A percentile compares a stretch with the other conserved stretches of the same genome.
Conservation (phyloP, 805 yeast species). For the Yarrowia sp. region DNA sequence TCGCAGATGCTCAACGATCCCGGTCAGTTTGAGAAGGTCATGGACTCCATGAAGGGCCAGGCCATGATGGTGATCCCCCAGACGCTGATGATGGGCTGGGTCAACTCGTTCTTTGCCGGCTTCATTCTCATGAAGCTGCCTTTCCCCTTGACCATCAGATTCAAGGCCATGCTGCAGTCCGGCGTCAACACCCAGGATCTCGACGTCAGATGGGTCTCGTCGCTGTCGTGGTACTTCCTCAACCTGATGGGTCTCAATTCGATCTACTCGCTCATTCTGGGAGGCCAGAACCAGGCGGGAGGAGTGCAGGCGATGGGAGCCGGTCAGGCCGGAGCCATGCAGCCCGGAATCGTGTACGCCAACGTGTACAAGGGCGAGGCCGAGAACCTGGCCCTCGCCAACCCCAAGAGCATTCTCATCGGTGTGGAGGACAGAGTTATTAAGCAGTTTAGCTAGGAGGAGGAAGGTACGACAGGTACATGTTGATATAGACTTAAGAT, state of each 20-base stretch:
- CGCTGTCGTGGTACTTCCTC: slow-evolving; percentile 95
- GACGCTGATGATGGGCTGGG: slow-evolving; percentile 95
- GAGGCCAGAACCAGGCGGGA: slow-evolving; percentile 51
- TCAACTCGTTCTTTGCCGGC: slow-evolving; percentile 90
- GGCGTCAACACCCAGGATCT: slow-evolving; percentile 85
- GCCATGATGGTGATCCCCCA: slow-evolving; percentile 88
- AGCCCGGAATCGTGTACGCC: slow-evolving; percentile 57
- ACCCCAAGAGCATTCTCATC: slow-evolving; percentile 62
- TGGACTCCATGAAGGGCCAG: slow-evolving; percentile 80
- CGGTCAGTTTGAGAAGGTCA: slow-evolving; percentile 70
- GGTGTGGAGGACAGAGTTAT: slow-evolving; percentile 65
- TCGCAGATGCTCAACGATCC: slow-evolving; percentile 76
- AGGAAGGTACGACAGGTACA: too few species aligned
- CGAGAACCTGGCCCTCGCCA: slow-evolving; percentile 71
- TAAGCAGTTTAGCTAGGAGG: slow-evolving; percentile 17
- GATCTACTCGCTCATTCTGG: slow-evolving; percentile 73
- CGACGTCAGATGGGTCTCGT: slow-evolving; percentile 89
- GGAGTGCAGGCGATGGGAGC: slow-evolving; percentile 47
- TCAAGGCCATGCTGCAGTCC: slow-evolving; percentile 89
- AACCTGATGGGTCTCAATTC: slow-evolving; percentile 84
- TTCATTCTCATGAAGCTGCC: slow-evolving; percentile 88
- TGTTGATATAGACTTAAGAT: too few species aligned
- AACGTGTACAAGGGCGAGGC: slow-evolving; percentile 73
- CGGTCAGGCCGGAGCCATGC: slow-evolving; percentile 54
- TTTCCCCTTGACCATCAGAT: slow-evolving; percentile 86